Evolutionary conservation across 176 grass and related monocot species (phyloP).

Genomic region (Hordeum vulgare): MorexV3_pseudomolecules_assembly NC_058521.1:411162608-411163107

Average conservation of each 20-base stretch:
- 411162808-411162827: not conserved
- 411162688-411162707: conserved; percentile 43
- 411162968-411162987: conserved; percentile 53
- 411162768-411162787: conserved; percentile 54
- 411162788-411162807: conserved; percentile 51
- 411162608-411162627: conserved; percentile 53
- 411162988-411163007: conserved; percentile 40
- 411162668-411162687: conserved; percentile 41
- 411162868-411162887: not conserved
- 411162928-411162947: conserved; percentile 57
- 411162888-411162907: not conserved
- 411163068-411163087: conserved; percentile 54
- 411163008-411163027: conserved; percentile 42
- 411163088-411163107: conserved; percentile 48
- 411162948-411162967: conserved; percentile 54
- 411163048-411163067: conserved; percentile 48
- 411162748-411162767: conserved; percentile 62
- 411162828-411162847: not conserved
- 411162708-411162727: conserved; percentile 46
- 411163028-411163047: conserved; percentile 34
- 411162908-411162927: not conserved
- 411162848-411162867: not conserved
- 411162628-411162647: conserved; percentile 55
- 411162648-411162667: conserved; percentile 57
- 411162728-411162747: conserved; percentile 40